Base-by-base conservation (phyloP, 2,329 filamentous ascomycete genomes). In the Nothopassalora personata region DNA sequence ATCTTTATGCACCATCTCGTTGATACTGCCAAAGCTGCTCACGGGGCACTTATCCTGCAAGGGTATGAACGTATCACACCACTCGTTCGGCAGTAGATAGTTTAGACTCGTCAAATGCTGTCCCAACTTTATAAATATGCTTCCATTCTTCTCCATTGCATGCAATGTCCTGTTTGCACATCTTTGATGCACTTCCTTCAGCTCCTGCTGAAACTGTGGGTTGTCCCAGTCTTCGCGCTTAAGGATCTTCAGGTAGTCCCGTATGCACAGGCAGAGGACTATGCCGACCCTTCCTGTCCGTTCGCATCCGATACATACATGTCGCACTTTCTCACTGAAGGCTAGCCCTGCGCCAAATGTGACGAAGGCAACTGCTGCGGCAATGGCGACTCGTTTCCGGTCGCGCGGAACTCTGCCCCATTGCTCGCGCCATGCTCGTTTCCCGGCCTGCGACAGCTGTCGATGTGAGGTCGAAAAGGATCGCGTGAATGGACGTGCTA, bases 41-140 rank as follows among this genome's bases (percentile, higher is more conserved):
- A 97, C 87, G 0, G 94, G 94, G 71, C 94, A 99, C 75, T 89
- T 89, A 77, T 99, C 95, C 76, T 99, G 94, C 27, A 99, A 80
- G 0, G 94, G 94, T 66, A 99, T 88, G 72, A 99, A 99, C 0
- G 94, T 97, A 34, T 87, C 88, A 33, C 91, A 96, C 92, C 93
- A 97, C 76, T 97, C 93, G 53, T 83, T 76, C 1, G 93, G 93
- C 9, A 97, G 81, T 9, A 97, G 82, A 73, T 97, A 97, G 71
- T 94, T 95, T 89, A 97, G 90, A 64, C 91, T 93, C 74, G 91
- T 96, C 75, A 99, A 75, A 76, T 99, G 94, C 70, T 99, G 94
- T 7, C 94, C 94, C 43, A 99, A 79, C 76, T 99, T 99, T 73
- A 99, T 97, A 69, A 97, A 99, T 64, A 99, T 96, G 30, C 93